These are phyloP conservation scores for Pecoramyces ruminantium DNA, from an alignment of 192 early-diverging fungal species.

Conservation along the genomic window DNA sequence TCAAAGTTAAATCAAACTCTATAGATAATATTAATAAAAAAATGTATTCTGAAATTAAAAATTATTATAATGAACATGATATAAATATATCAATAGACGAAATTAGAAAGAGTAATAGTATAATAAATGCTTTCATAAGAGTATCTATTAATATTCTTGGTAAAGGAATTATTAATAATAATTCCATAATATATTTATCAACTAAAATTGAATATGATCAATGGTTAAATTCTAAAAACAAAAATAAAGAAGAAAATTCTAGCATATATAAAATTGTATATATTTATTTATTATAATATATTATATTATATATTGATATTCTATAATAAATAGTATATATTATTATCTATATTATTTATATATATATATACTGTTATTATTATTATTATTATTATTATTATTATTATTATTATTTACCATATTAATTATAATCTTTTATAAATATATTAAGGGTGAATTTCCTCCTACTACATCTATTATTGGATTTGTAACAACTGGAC, in stretches of 20 bases:
- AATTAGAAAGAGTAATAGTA: background rate
- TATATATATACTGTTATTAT: too few relatives aligned
- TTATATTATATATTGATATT: too few relatives aligned
- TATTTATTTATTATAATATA: too few relatives aligned
- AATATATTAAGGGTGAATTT: constrained; percentile 13
- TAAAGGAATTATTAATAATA: background rate
- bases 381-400: too few relatives aligned
- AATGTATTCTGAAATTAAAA: background rate
- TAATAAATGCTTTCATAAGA: background rate
- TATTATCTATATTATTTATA: too few relatives aligned
- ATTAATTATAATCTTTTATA: too few relatives aligned
- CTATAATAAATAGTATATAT: too few relatives aligned
- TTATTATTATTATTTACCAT: too few relatives aligned
- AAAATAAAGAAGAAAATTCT: background rate
- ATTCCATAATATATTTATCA: background rate
- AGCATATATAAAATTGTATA: background rate
- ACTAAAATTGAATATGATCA: background rate
- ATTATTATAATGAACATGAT: background rate
- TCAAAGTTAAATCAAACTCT: background rate
- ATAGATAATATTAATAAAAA: background rate
- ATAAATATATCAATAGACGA: background rate
- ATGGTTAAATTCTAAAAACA: background rate
- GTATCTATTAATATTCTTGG: background rate
- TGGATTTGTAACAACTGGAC: constrained; percentile 55
- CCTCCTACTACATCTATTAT: constrained; percentile 20